A percentile compares a stretch with the other conserved stretches of the same genome.
Evolutionary conservation across 1,284 basidiomycete species (phyloP).

Genomic region (Fomitopsis betulina): DNA sequence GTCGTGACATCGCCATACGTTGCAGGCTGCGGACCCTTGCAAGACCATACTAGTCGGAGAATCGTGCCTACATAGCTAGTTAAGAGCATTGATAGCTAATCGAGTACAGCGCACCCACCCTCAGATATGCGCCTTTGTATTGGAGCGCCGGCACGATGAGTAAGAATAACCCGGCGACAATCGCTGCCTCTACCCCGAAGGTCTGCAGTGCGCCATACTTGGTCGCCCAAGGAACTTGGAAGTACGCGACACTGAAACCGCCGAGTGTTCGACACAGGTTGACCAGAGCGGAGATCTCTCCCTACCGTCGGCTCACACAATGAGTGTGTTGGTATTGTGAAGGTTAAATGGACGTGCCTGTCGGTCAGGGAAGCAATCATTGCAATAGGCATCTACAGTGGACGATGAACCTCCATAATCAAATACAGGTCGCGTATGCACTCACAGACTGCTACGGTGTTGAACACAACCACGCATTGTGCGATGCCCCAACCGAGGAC

Average conservation of each 20-base stretch:
- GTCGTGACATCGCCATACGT: no score
- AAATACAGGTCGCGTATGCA: conserved; percentile 18
- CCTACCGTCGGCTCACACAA: conserved; percentile 22
- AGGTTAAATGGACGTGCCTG: conserved; percentile 25
- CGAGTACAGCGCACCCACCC: conserved; percentile 25
- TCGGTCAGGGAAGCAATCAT: conserved; percentile 45
- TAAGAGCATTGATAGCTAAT: no score
- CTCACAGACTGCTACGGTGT: conserved; percentile 61
- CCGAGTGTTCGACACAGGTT: conserved; percentile 56
- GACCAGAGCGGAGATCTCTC: conserved; percentile 56
- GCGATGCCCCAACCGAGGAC: conserved; percentile 70
- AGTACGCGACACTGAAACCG: conserved; percentile 61
- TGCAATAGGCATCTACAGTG: conserved; percentile 45
- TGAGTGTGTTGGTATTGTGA: not conserved
- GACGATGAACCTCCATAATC: not conserved
- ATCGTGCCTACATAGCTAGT: no score
- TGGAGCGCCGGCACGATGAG: conserved; percentile 48
- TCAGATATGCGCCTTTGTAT: conserved; percentile 38
- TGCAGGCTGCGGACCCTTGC: no score
- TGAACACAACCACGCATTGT: conserved; percentile 56
- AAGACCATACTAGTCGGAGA: no score
- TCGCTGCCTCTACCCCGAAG: conserved; percentile 57
- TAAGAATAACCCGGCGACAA: conserved; percentile 48
- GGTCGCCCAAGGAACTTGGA: conserved; percentile 56
- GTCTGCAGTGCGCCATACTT: conserved; percentile 51